These are phyloP conservation scores for Voacanga thouarsii DNA, from an alignment of 257 asterid genomes.

Conservation along the genomic window DNA sequence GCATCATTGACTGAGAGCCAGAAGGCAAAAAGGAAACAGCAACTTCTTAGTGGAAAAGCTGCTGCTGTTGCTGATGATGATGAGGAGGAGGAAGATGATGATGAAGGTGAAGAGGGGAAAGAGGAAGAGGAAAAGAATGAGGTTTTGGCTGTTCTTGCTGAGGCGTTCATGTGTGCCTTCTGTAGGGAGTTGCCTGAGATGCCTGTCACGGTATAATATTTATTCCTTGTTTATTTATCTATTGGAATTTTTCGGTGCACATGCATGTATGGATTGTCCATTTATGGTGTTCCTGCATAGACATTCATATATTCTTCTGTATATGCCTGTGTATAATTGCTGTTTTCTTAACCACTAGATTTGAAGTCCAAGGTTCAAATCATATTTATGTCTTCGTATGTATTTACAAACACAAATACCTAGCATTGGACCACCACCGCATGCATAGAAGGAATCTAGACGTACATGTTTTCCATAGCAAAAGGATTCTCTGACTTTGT, in stretches of 20 bases:
- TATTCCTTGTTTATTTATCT: neutral
- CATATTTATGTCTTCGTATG: too few relatives aligned
- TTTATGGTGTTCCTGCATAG: neutral
- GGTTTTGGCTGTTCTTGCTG: conserved; percentile 50
- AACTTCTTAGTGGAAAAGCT: conserved; percentile 48
- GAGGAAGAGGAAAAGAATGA: conserved; percentile 34
- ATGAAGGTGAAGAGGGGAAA: conserved; percentile 8
- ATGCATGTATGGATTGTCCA: neutral
- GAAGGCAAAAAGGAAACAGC: conserved; percentile 64
- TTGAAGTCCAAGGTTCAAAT: too few relatives aligned
- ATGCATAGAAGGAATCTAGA: neutral
- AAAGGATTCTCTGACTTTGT: neutral
- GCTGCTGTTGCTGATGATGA: neutral
- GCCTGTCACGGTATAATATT: conserved; percentile 66
- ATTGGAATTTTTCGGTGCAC: neutral
- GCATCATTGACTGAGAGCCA: conserved; percentile 52
- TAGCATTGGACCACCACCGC: too few relatives aligned
- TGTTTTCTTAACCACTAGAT: too few relatives aligned
- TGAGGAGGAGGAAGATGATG: neutral
- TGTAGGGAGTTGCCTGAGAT: conserved; percentile 81
- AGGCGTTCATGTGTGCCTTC: conserved; percentile 62
- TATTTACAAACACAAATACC: neutral
- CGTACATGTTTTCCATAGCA: neutral
- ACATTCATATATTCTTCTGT: neutral
- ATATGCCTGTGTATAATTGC: neutral